Evolutionary conservation across 192 early-diverging fungal species (phyloP), one percentile per base, ranked within the genome.

Genomic region (Entophlyctis luteolus): DNA sequence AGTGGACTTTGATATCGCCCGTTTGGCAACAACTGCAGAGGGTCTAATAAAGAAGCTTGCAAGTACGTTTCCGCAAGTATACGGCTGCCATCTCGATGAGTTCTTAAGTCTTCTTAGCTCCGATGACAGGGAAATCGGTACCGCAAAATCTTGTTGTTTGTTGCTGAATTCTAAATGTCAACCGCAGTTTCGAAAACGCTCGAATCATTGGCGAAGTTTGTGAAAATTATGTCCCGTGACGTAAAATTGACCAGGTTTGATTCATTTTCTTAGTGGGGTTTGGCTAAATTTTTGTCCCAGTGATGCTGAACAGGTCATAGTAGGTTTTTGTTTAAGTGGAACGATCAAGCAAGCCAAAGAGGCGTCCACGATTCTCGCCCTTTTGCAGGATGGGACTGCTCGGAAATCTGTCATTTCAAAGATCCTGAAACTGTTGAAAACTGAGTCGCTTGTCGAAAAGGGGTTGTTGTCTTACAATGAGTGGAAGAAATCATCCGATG

Each of bases 321-420:
- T 65, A 6, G 35, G 59, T 2, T 83, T 75, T 63, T 82, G 82
- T 20, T 59, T 81, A 6, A 46, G 78, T 0, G 93, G 92, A 1
- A 81, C 78, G 2, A 52, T 77, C 31, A 32, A 22, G 6, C 88
- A 93, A 73, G 88, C 90, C 0, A 88, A 86, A 34, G 69, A 91
- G 70, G 89, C 94, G 0, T 75, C 85, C 10, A 81, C 86, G 12
- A 70, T 95, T 50, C 71, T 95, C 12, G 80, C 86, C 2, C 86
- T 89, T 56, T 74, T 87, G 46, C 54, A 70, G 12, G 63, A 66
- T 36, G 3, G 33, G 8, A 12, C 31, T 4, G 35, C 50, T 14
- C 63, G 63, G 23, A 29, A 38, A 18, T 25, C 25, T 14, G 28
- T 66, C 28, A 55, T 66, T 23, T 6, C 10, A 12, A 27, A 55